Evolutionary conservation across 208 protist species (phyloP).

Genomic region (Borovskyia barvae): DNA sequence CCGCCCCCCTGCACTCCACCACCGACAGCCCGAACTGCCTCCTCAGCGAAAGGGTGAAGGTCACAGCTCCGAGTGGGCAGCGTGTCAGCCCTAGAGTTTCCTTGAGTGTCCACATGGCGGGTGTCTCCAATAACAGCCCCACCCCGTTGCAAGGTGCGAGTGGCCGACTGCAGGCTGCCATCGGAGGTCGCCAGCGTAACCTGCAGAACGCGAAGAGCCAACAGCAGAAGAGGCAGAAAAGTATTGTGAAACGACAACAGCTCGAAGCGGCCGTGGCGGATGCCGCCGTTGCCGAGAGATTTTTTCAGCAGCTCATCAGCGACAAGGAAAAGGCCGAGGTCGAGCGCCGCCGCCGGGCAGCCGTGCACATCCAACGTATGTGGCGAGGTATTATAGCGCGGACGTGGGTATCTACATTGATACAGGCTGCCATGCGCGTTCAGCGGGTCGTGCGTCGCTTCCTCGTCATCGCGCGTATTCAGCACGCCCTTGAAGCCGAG

Average conservation of each 20-base stretch:
- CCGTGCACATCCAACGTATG: conserved; percentile 65
- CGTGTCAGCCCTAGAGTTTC: too few species aligned
- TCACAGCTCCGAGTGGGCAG: neutral
- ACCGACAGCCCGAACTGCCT: neutral
- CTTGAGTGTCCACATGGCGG: too few species aligned
- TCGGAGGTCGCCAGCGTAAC: conserved; percentile 18
- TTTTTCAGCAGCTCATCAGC: conserved; percentile 72
- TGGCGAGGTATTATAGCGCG: conserved; percentile 79
- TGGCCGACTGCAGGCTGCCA: conserved; percentile 4
- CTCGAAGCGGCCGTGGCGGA: conserved; percentile 51
- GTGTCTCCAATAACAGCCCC: conserved; percentile 9
- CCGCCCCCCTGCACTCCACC: neutral
- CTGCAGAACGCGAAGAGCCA: conserved; percentile 16
- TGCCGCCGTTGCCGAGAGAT: conserved; percentile 47
- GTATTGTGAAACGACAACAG: conserved; percentile 29
- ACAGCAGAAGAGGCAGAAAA: conserved; percentile 23
- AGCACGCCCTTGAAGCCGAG: conserved; percentile 38
- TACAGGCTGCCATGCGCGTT: conserved; percentile 41
- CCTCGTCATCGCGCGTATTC: conserved; percentile 40
- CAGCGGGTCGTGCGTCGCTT: conserved; percentile 61
- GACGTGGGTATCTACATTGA: conserved; percentile 46
- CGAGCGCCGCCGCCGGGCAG: conserved; percentile 47
- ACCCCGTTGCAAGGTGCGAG: neutral
- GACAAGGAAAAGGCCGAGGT: conserved; percentile 72
- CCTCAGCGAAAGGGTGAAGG: too few species aligned